A percentile compares a stretch with the other conserved stretches of the same genome.
Conservation (phyloP, 768 basidiomycete species). For the Hirschioporus abietinus region DNA sequence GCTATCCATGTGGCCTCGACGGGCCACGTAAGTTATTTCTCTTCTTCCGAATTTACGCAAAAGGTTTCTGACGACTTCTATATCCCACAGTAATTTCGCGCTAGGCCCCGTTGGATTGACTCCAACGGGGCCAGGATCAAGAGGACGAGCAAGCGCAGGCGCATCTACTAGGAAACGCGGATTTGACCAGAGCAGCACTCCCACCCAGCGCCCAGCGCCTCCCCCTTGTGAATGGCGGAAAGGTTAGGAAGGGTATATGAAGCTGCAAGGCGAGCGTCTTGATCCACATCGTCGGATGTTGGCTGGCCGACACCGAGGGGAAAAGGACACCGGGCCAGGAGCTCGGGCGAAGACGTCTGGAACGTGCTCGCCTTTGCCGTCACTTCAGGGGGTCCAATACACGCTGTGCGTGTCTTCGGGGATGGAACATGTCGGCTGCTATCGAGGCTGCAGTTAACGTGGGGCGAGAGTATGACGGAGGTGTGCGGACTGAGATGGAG, state of each 20-base stretch:
- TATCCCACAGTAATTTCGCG: background rate
- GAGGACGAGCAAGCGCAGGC: no score
- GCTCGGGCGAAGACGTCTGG: background rate
- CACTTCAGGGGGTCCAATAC: background rate
- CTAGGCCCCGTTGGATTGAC: background rate
- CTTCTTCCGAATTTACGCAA: background rate
- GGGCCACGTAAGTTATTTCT: background rate
- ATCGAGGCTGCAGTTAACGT: background rate
- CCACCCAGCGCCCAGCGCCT: no score
- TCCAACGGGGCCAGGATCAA: background rate
- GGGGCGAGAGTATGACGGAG: background rate
- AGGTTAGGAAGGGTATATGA: background rate
- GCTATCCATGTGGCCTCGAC: background rate
- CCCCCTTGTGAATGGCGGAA: no score
- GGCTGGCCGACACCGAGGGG: background rate
- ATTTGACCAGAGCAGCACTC: no score
- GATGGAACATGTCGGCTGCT: background rate
- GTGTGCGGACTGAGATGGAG: background rate
- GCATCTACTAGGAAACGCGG: no score
- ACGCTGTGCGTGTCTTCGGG: background rate
- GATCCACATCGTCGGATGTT: background rate
- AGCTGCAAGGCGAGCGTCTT: background rate
- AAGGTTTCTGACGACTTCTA: background rate
- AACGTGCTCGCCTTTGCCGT: background rate
- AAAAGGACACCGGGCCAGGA: background rate